Base-by-base conservation (phyloP, 768 basidiomycete genomes). In the Boletus huronensis region DNA sequence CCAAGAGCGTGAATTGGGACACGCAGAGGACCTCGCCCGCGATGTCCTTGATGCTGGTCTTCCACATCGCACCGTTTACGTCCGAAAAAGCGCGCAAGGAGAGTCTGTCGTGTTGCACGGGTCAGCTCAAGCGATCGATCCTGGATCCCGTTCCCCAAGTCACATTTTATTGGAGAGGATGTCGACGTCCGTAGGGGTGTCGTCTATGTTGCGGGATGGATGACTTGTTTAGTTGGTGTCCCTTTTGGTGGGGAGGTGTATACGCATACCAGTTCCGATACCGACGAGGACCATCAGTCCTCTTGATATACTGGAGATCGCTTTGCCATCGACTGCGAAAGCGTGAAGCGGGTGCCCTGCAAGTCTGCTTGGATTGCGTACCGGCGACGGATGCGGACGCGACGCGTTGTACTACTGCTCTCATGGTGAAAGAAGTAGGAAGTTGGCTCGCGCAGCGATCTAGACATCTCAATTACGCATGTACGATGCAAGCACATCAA, bases 271-370 rank as follows among this genome's bases (percentile, higher is more conserved):
- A 73, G 77, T 76, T 40, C 89, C 90, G 59, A 98, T 90, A 26
- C 95, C 95, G 32, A 98, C 83, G 16, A 98, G 81, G 19, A 95
- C 89, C 82, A 98, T 87, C 29, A 98, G 75, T 2, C 95, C 95
- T 59, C 80, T 78, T 17, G 87, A 85, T 56, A 98, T 96, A 35
- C 81, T 79, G 3, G 93, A 93, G 57, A 98, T 83, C 31, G 84
- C 77, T 63, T 88, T 77, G 43, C 79, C 81, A 59, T 95, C 85
- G 52, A 97, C 94, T 96, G 70, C 10, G 36, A 42, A 34, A n/a
- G 14, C 36, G 43, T 47, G 41, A 46, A 48, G 48, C 25, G 32
- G 43, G 36, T 23, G 46, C 8, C 52, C 5, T 19, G 2, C 10
- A 25, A 11, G 38, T 39, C 9, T 11, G 19, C 19, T 8, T 55